Percentiles rank a stretch among this genome's conserved stretches.
Evolutionary conservation across 805 yeast genomes (phyloP).

Genomic region (Saturnispora saitoi): DNA sequence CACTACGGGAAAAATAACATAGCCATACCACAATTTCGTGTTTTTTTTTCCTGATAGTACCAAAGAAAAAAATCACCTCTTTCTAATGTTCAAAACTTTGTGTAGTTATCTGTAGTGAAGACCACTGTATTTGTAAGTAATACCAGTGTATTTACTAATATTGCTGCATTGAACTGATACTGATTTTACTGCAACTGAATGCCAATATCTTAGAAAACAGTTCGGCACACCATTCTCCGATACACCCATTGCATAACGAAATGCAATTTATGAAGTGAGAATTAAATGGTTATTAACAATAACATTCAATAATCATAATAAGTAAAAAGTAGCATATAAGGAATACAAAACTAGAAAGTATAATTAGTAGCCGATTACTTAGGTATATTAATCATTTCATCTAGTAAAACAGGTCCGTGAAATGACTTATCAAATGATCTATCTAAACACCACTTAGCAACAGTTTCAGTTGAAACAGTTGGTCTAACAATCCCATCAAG

Average conservation of each 20-base stretch:
- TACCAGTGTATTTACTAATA: background rate
- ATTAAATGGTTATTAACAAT: no score
- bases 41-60: background rate
- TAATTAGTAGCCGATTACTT: background rate
- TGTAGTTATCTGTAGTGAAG: no score
- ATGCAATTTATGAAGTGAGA: background rate
- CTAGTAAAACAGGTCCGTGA: conserved; percentile 52
- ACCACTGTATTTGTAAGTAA: no score
- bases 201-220: background rate
- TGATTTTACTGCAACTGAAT: no score
- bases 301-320: no score
- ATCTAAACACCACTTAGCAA: conserved; percentile 50
- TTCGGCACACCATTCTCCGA: conserved; percentile 1
- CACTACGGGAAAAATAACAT: background rate
- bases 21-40: background rate
- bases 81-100: no score
- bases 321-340: background rate
- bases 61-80: background rate
- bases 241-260: background rate
- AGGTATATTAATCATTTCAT: conserved; percentile 32
- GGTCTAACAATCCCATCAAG: conserved; percentile 50
- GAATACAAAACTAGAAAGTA: background rate
- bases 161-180: background rate
- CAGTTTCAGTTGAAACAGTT: conserved; percentile 56
- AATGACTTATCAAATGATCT: conserved; percentile 42